phyloP scores from a whole-genome alignment of 805 yeast genomes.

The Maudiozyma barnettii region DNA sequence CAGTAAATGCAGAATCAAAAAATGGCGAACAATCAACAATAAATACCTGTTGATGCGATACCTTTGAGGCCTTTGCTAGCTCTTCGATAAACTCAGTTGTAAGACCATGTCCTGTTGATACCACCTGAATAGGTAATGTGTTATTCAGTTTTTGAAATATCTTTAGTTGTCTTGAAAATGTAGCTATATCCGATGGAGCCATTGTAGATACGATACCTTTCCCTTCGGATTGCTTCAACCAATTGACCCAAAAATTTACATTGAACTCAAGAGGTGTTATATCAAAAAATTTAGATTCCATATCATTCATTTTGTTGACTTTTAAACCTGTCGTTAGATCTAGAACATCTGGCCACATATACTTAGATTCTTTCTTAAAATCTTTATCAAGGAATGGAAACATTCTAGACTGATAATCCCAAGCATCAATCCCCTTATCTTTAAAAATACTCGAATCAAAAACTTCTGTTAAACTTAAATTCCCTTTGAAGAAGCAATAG shows the following conservation, averaged over 20 bases:
- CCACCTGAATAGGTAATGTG: slow-evolving; percentile 23
- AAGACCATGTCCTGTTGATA: slow-evolving; percentile 20
- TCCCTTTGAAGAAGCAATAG: slow-evolving; percentile 19
- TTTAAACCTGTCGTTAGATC: slow-evolving; percentile 4
- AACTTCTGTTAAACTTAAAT: slow-evolving; percentile 8
- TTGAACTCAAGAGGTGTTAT: slow-evolving; percentile 6
- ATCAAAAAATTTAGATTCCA: background rate
- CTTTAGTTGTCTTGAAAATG: slow-evolving; percentile 16
- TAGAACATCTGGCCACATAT: slow-evolving; percentile 18
- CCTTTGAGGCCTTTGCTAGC: slow-evolving; percentile 5
- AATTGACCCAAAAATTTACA: slow-evolving; percentile 19
- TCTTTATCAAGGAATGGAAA: slow-evolving; percentile 20
- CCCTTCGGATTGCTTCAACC: slow-evolving; percentile 16
- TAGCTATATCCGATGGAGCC: slow-evolving; percentile 9
- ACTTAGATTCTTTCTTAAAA: slow-evolving; percentile 3
- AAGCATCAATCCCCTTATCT: background rate
- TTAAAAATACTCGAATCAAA: slow-evolving; percentile 5
- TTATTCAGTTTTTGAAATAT: slow-evolving; percentile 18
- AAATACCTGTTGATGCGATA: slow-evolving; percentile 15
- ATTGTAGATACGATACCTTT: slow-evolving; percentile 27
- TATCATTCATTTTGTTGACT: background rate
- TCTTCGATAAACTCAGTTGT: slow-evolving; percentile 9
- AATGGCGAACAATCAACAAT: slow-evolving; percentile 17
- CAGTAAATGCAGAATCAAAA: slow-evolving; percentile 11
- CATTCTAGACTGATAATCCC: slow-evolving; percentile 17